Evolutionary conservation across 2,329 filamentous ascomycete genomes (phyloP).

Genomic region (Aspergillus clavatus): DNA sequence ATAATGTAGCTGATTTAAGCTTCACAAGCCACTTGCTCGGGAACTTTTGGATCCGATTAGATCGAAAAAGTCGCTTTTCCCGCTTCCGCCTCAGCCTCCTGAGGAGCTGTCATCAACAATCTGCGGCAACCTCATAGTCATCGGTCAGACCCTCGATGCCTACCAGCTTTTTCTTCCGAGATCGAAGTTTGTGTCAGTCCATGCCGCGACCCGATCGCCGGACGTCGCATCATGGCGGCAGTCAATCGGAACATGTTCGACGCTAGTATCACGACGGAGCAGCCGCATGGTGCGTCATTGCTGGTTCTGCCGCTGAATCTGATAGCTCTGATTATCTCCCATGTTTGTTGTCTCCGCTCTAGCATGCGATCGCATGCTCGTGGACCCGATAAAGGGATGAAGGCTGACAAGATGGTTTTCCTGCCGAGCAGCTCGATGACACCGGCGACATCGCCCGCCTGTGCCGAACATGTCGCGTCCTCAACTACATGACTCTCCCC

Average conservation of each 20-base stretch:
- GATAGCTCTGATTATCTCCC: slow-evolving; percentile 53
- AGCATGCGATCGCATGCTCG: no score
- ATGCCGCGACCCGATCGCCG: slow-evolving; percentile 24
- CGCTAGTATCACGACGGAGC: slow-evolving; percentile 29
- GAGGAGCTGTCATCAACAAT: neutral
- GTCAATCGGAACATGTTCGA: slow-evolving; percentile 43
- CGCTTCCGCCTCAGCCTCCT: neutral
- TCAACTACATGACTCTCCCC: slow-evolving; percentile 62
- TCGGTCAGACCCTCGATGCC: slow-evolving; percentile 8
- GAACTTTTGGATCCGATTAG: neutral
- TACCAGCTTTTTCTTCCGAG: slow-evolving; percentile 1
- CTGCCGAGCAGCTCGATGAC: slow-evolving; percentile 50
- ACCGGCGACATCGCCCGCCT: slow-evolving; percentile 54
- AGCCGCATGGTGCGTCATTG: slow-evolving; percentile 27
- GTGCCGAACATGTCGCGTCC: slow-evolving; percentile 56
- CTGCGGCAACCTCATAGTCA: neutral
- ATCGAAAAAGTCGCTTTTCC: neutral
- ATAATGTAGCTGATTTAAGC: neutral
- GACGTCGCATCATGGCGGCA: slow-evolving; percentile 37
- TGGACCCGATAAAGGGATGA: neutral
- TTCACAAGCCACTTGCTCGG: neutral
- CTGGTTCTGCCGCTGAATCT: slow-evolving; percentile 53
- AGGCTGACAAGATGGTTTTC: neutral
- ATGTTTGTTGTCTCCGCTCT: slow-evolving; percentile 39
- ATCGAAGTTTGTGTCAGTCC: slow-evolving; percentile 16